phyloP scores from a whole-genome alignment of 352 stramenopile genomes.

The Peronospora farinosa region DNA sequence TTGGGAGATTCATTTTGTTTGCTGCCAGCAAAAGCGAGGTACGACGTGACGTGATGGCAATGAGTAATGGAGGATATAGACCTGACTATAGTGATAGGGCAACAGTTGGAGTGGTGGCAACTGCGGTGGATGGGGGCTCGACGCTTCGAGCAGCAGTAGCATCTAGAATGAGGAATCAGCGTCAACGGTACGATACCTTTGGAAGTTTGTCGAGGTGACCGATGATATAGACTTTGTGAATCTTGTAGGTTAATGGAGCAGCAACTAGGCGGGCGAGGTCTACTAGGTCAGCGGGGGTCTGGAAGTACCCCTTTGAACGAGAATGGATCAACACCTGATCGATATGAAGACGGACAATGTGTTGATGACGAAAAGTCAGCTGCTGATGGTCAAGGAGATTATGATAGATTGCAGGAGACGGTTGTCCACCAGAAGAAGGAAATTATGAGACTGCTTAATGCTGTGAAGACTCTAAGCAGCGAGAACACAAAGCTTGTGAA shows the following conservation, averaged over 20 bases:
- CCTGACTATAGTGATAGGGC: slow-evolving; percentile 21
- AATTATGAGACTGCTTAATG: slow-evolving; percentile 73
- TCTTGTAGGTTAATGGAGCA: slow-evolving; percentile 73
- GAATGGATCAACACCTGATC: slow-evolving; percentile 13
- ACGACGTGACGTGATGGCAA: neutral
- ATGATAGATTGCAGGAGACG: slow-evolving; percentile 47
- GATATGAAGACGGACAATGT: slow-evolving; percentile 11
- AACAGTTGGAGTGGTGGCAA: slow-evolving; percentile 48
- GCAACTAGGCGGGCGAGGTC: slow-evolving; percentile 46
- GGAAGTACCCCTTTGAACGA: slow-evolving; percentile 15
- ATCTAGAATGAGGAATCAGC: slow-evolving; percentile 79
- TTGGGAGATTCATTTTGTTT: slow-evolving; percentile 83
- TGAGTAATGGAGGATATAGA: neutral
- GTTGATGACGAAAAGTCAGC: neutral
- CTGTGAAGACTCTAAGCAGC: slow-evolving; percentile 76
- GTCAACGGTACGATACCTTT: slow-evolving; percentile 33
- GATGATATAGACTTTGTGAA: slow-evolving; percentile 1
- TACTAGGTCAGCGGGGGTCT: slow-evolving; percentile 28
- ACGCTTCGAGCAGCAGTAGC: slow-evolving; percentile 72
- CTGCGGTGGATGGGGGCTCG: slow-evolving; percentile 64
- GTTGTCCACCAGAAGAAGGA: slow-evolving; percentile 74
- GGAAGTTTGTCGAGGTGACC: neutral
- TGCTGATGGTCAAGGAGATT: slow-evolving; percentile 18
- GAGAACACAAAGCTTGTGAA: slow-evolving; percentile 83
- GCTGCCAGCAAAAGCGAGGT: slow-evolving; percentile 63